phyloP scores from a whole-genome alignment of 2,329 filamentous ascomycete genomes.

The Cladosporium sphaerospermum region DNA sequence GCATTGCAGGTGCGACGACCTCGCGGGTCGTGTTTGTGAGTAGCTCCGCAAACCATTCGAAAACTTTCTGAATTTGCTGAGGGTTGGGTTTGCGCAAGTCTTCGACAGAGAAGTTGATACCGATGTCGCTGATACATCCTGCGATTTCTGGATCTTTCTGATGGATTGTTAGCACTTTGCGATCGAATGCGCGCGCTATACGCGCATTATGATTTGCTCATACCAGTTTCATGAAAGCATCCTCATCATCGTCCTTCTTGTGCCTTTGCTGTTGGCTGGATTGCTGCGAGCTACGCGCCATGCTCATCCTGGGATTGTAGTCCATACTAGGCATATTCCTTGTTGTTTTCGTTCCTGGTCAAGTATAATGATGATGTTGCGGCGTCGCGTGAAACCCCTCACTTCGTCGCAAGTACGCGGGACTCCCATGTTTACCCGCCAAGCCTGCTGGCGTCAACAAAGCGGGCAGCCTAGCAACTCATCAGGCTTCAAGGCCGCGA shows the following conservation, averaged over 20 bases:
- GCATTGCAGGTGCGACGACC: conserved; percentile 91
- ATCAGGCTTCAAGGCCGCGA: background rate
- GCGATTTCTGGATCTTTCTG: conserved; percentile 74
- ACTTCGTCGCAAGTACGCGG: background rate
- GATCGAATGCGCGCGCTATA: background rate
- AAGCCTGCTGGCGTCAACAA: background rate
- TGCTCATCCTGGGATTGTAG: conserved; percentile 47
- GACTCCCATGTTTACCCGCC: background rate
- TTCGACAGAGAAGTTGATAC: conserved; percentile 76
- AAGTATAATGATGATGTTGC: too few species aligned
- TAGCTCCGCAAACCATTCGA: conserved; percentile 94
- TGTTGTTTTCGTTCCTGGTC: too few species aligned
- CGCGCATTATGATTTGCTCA: conserved; percentile 12
- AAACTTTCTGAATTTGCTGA: conserved; percentile 91
- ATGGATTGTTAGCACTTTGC: conserved; percentile 6
- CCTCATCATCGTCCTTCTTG: conserved; percentile 39
- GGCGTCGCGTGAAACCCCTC: too few species aligned
- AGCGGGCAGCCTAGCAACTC: background rate
- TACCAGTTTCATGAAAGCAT: conserved; percentile 48
- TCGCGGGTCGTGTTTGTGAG: conserved; percentile 91
- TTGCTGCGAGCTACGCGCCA: conserved; percentile 37
- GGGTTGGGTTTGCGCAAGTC: conserved; percentile 93
- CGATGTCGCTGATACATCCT: conserved; percentile 94
- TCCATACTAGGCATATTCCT: conserved; percentile 36
- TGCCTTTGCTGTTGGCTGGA: conserved; percentile 33